Base-by-base conservation (phyloP, 2,329 filamentous ascomycete species). In the Apiospora hydei region DNA sequence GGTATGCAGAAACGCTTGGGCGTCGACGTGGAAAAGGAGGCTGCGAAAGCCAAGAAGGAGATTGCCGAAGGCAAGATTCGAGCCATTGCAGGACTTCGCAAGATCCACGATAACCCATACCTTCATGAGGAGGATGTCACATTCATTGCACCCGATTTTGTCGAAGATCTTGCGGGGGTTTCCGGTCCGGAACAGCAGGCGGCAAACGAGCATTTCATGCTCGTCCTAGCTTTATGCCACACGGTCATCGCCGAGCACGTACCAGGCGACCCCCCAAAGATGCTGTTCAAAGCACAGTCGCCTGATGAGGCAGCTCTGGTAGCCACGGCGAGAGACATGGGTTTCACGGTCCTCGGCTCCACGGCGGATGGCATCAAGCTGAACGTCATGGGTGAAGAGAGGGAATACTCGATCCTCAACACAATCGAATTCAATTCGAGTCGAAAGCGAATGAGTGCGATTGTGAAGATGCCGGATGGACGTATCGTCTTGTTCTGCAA, bases 381-480 rank as follows among this genome's bases (percentile, higher is more conserved):
- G 71, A 98, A 98, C 75, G 88, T 97, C 8, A 89, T 97, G 85
- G 97, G 96, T 68, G 88, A 95, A 77, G 95, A 98, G 76, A 89
- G 91, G 67, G 91, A 92, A 74, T 99, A 96, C 81, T 92, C 91
- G 21, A 92, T 99, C 44, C 88, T 99, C 67, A 98, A 98, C 82
- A 98, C 93, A 0, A 92, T 99, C 49, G 96, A 99, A 81, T 99
- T 99, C 86, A 98, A 98, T 81, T 98, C 96, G 0, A 95, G 93
- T 61, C 90, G 96, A 78, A 99, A 99, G 85, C 91, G 96, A 76
- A 99, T 99, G 96, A 98, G 95, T 83, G 94, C 95, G 2, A 98
- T 99, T 76, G 91, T 99, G 69, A 90, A 93, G 72, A 98, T 98
- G 95, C 96, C 96, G 0, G 91, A 98, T 81, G 93, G 93, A 53